Percentiles rank a stretch among this genome's conserved stretches.
Evolutionary conservation across 768 basidiomycete genomes (phyloP).

Genomic region (Multifurca ochricompacta): DNA sequence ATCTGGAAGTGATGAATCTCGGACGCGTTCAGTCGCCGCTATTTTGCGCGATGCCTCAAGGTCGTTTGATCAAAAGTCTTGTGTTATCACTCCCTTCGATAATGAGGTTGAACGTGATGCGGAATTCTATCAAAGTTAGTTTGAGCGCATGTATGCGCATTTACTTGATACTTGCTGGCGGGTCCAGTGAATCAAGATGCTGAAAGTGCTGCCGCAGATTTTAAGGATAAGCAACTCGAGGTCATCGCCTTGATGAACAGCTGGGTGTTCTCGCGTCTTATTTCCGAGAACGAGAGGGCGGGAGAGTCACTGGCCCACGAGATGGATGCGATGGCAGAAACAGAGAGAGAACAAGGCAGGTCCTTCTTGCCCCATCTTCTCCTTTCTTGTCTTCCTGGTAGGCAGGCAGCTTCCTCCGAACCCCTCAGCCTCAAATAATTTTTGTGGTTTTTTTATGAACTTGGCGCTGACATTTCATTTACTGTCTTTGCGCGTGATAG

Average conservation of each 20-base stretch:
- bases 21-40: slow-evolving; percentile 7
- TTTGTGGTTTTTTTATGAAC: not conserved
- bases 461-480: slow-evolving; percentile 1
- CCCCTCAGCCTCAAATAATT: not conserved
- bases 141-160: slow-evolving; percentile 21
- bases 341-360: slow-evolving; percentile 22
- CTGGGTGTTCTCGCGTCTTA: slow-evolving; percentile 18
- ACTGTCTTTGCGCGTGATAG: not conserved
- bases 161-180: not conserved
- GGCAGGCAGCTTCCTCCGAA: not conserved
- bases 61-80: slow-evolving; percentile 27
- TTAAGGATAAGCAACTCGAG: slow-evolving; percentile 16
- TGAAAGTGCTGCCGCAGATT: slow-evolving; percentile 4
- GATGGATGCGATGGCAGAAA: slow-evolving; percentile 16
- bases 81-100: slow-evolving; percentile 31
- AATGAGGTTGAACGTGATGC: slow-evolving; percentile 29
- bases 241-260: slow-evolving; percentile 16
- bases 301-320: slow-evolving; percentile 13
- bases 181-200: not conserved
- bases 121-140: slow-evolving; percentile 31
- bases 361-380: not conserved
- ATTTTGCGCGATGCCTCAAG: slow-evolving; percentile 11
- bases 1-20: not conserved
- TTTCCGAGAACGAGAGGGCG: slow-evolving; percentile 15
- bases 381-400: slow-evolving; percentile 5